phyloP scores from a whole-genome alignment of 441 rosid species.

The Sinapis alba region DNA sequence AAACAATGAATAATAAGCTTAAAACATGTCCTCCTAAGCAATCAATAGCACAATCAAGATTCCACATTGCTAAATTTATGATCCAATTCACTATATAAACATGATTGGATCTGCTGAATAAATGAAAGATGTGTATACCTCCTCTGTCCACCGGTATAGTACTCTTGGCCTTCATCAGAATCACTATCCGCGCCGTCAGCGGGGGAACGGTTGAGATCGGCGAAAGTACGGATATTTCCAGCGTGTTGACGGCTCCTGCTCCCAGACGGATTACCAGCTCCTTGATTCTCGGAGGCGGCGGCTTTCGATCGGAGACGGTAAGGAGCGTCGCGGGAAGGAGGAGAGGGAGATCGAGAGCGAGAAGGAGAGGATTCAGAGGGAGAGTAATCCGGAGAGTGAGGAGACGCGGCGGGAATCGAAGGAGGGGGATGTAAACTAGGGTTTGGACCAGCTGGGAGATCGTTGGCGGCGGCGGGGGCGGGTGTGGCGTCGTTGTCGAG shows the following conservation, averaged over 20 bases:
- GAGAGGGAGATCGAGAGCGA: conserved; percentile 64
- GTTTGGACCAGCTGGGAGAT: conserved; percentile 17
- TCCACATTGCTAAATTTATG: not conserved
- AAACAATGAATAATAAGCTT: not conserved
- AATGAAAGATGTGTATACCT: conserved; percentile 48
- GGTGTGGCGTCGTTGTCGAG: conserved; percentile 53
- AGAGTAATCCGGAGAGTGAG: conserved; percentile 50
- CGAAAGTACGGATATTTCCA: conserved; percentile 59
- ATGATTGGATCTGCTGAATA: not conserved
- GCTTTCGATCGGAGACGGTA: conserved; percentile 57
- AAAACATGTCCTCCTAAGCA: not conserved
- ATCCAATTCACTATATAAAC: not conserved
- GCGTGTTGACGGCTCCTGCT: conserved; percentile 51
- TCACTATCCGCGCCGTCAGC: conserved; percentile 52
- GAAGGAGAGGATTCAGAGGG: conserved; percentile 54
- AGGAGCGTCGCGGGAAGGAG: conserved; percentile 55
- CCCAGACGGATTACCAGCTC: conserved; percentile 35
- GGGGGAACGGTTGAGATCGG: conserved; percentile 71
- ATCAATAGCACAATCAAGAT: not conserved
- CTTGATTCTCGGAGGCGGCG: conserved; percentile 41
- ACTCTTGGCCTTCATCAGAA: conserved; percentile 67
- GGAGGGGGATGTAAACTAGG: conserved; percentile 32
- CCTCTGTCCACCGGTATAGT: conserved; percentile 85
- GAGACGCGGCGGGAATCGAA: conserved; percentile 36
- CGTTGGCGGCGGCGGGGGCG: conserved; percentile 23